Percentiles rank a stretch among this genome's conserved stretches.
phyloP scores from a whole-genome alignment of 2,329 filamentous ascomycete species.

The Lojkania enalia region DNA sequence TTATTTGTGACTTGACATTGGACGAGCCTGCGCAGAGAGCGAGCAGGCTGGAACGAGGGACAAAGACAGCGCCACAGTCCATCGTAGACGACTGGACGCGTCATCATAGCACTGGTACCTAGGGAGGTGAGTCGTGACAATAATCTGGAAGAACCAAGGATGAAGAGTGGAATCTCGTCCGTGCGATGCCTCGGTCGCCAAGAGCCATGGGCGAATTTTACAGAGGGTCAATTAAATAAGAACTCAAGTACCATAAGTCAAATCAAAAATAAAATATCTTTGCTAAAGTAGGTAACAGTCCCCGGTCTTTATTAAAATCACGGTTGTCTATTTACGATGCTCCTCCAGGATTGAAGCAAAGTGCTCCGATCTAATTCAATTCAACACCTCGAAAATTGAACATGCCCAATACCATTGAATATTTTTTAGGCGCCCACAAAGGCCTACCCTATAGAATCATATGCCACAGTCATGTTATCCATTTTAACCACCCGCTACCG shows the following conservation, averaged over 20 bases:
- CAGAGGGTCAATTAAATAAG: background rate
- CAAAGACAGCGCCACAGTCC: slow-evolving; percentile 42
- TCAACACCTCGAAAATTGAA: background rate
- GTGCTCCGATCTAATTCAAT: too few relatives aligned
- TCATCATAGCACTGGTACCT: slow-evolving; percentile 26
- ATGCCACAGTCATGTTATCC: background rate
- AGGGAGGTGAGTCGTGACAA: background rate
- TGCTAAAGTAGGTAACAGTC: too few relatives aligned
- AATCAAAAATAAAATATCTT: too few relatives aligned
- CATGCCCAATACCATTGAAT: slow-evolving; percentile 3
- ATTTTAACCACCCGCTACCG: background rate
- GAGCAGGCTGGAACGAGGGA: slow-evolving; percentile 16
- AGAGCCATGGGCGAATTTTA: too few relatives aligned
- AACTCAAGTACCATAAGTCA: background rate
- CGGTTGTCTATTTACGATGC: too few relatives aligned
- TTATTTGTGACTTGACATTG: background rate
- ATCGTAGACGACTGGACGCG: slow-evolving; percentile 38
- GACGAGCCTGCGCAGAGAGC: background rate
- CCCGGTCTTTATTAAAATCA: too few relatives aligned
- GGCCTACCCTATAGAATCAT: background rate
- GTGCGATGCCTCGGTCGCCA: slow-evolving; percentile 10
- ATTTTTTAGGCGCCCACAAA: background rate
- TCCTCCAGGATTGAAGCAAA: too few relatives aligned
- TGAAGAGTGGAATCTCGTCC: background rate
- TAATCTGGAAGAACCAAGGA: background rate